Conservation (phyloP, 495 filamentous ascomycete species). For the Monascus purpureus region DNA sequence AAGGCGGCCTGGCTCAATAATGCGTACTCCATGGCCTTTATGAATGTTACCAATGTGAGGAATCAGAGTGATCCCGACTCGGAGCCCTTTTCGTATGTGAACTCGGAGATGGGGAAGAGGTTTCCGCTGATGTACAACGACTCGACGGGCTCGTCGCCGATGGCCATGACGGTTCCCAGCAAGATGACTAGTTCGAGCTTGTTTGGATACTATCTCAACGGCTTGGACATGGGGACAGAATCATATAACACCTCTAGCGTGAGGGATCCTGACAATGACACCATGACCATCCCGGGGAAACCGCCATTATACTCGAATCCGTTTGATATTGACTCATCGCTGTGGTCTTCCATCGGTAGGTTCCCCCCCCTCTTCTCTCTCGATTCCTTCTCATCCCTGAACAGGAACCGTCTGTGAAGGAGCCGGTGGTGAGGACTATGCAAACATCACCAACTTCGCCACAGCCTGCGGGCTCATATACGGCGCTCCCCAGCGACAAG, state of each 20-base stretch:
- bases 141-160: background rate
- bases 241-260: no score
- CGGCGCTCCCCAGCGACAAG: constrained; percentile 16
- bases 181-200: background rate
- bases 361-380: constrained; percentile 1
- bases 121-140: constrained; percentile 8
- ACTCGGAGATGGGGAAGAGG: constrained; percentile 14
- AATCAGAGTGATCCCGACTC: background rate
- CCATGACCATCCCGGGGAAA: no score
- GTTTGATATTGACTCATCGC: no score
- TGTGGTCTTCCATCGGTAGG: no score
- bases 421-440: constrained; percentile 10
- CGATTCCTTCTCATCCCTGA: background rate
- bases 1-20: constrained; percentile 31
- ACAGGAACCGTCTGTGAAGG: constrained; percentile 13
- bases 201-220: no score
- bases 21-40: constrained; percentile 10
- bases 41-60: constrained; percentile 11
- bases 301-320: no score
- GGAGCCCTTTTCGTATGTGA: constrained; percentile 17
- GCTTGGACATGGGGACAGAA: no score
- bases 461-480: constrained; percentile 23
- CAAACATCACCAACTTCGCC: constrained; percentile 26
- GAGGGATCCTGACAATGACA: no score
- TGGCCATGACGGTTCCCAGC: background rate